Conservation (phyloP, 306 rosid species). For the Macrotyloma uniflorum region DNA sequence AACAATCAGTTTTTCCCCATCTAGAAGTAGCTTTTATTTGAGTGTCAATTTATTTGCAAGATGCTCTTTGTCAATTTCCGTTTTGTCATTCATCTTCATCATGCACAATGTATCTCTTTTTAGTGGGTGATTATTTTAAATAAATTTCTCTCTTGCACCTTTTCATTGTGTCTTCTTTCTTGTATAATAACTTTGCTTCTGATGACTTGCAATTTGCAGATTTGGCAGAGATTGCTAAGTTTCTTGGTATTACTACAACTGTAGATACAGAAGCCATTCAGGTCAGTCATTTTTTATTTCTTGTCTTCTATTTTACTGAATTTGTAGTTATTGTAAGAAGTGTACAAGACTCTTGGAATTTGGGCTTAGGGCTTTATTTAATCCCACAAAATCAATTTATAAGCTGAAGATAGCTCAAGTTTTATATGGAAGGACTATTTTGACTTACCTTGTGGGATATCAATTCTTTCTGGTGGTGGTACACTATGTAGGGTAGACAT, state of each 20-base stretch:
- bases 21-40: slow-evolving; percentile 22
- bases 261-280: slow-evolving; percentile 90
- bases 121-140: slow-evolving; percentile 5
- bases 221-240: slow-evolving; percentile 93
- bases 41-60: slow-evolving; percentile 10
- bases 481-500: too few species aligned
- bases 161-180: slow-evolving; percentile 24
- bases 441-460: too few species aligned
- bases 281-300: slow-evolving; percentile 54
- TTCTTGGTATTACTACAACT: slow-evolving; percentile 75
- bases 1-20: background rate
- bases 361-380: too few species aligned
- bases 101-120: background rate
- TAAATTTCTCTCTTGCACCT: background rate
- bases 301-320: background rate
- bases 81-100: slow-evolving; percentile 7
- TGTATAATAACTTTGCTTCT: slow-evolving; percentile 7
- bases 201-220: slow-evolving; percentile 54
- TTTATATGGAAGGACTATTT: too few species aligned
- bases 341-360: background rate
- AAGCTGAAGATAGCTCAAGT: too few species aligned
- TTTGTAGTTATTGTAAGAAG: background rate
- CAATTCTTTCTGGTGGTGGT: too few species aligned
- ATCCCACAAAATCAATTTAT: too few species aligned
- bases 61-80: background rate